Evolutionary conservation across 208 protist species (phyloP), one percentile per base, ranked within the genome.

Genomic region (Trypanosomatidae sp.): DNA sequence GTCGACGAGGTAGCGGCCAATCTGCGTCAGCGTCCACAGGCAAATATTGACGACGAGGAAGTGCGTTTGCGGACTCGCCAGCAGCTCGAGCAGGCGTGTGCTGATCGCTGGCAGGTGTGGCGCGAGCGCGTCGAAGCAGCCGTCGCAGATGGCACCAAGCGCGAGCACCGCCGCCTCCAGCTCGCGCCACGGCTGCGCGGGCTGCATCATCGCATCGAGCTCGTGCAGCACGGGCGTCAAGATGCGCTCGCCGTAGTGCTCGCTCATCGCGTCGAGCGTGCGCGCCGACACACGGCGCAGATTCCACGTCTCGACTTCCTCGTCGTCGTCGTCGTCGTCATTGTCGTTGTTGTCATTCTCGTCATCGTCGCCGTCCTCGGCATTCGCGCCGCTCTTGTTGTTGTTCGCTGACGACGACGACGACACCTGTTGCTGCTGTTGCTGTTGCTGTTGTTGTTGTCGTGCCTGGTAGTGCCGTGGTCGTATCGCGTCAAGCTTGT

Each of bases 141-240:
- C 93, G 27, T 94, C 86, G 39, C 76, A 69, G 45, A 96, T 84
- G 6, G 93, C 88, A 21, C 92, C 92, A 22, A 96, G 54, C 0
- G 94, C 86, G 13, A 97, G 70, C 24, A 97, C 88, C 3, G 72
- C 88, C 4, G 81, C 75, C 68, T 97, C 94, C 41, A 79, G 53
- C 25, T 86, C 58, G 35, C 69, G 50, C 90, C 93, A 97, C 10
- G 65, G 24, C 24, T 64, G 43, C 7, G 32, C 35, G 0, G 64
- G 53, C 25, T 75, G 66, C 61, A 93, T 88, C 67, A 76, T 81
- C 27, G 33, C 39, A 27, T 89, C 79, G 38, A 97, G 81, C 35
- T 56, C 48, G n/a, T 43, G 50, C 45, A 97, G 63, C 16, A 96
- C 74, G 22, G 71, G 56, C 22, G 59, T 28, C 7, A 97, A 46